A percentile compares a stretch with the other conserved stretches of the same genome.
Evolutionary conservation across 1,284 basidiomycete species (phyloP).

Genomic region (Athelia sp.): DNA sequence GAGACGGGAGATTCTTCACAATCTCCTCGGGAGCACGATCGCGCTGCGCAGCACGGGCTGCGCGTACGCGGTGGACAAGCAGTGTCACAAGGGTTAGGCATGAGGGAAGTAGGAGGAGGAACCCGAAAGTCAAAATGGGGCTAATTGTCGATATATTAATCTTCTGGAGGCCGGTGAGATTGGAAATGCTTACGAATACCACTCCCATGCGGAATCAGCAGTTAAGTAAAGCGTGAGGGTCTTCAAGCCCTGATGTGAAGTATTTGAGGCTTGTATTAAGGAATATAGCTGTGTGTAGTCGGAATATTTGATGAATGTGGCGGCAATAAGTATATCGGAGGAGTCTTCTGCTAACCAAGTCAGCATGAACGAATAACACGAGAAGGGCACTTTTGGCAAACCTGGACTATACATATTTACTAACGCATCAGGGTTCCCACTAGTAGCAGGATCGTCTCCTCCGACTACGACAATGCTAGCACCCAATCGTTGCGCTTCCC

Average conservation of each 20-base stretch:
- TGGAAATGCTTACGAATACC: conserved; percentile 66
- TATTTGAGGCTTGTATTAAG: conserved; percentile 66
- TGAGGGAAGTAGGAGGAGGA: conserved; percentile 78
- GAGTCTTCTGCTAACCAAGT: conserved; percentile 49
- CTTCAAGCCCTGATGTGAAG: conserved; percentile 66
- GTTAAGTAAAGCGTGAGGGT: conserved; percentile 73
- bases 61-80: conserved; percentile 73
- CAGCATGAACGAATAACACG: conserved; percentile 6
- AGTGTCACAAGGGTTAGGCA: conserved; percentile 78
- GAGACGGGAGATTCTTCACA: conserved; percentile 71
- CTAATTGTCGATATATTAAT: conserved; percentile 29
- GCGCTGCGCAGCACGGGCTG: conserved; percentile 67
- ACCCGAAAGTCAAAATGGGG: conserved; percentile 74
- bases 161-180: conserved; percentile 8
- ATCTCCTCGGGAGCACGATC: conserved; percentile 78
- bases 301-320: conserved; percentile 70
- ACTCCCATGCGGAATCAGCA: conserved; percentile 78
- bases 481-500: conserved; percentile 80
- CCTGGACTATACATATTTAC: conserved; percentile 90
- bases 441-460: conserved; percentile 62
- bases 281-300: conserved; percentile 58
- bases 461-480: conserved; percentile 87
- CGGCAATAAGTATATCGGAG: conserved; percentile 65
- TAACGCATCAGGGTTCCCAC: conserved; percentile 70
- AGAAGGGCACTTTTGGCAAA: conserved; percentile 25